These are phyloP conservation scores for Ramaria sp. DNA, from an alignment of 768 basidiomycete genomes.

Conservation along the genomic window DNA sequence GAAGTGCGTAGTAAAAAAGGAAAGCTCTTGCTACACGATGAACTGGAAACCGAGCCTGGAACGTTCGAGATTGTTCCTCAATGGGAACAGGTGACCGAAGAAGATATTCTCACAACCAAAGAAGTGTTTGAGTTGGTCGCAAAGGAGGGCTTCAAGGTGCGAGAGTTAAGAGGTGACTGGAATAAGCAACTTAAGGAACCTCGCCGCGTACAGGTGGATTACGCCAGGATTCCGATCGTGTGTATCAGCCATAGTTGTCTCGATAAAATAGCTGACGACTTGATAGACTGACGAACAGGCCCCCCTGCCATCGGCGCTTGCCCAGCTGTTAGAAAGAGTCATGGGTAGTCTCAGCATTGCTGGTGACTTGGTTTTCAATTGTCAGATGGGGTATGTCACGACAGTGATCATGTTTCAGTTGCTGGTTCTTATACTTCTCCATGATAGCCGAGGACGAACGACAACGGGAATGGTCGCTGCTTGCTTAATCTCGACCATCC, in stretches of 20 bases:
- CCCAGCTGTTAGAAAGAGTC: constrained; percentile 68
- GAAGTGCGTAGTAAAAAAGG: constrained; percentile 68
- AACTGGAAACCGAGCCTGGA: constrained; percentile 88
- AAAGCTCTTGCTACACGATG: constrained; percentile 86
- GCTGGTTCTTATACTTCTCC: neutral
- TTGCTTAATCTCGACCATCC: constrained; percentile 69
- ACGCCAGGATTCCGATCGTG: constrained; percentile 84
- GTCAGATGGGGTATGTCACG: constrained; percentile 82
- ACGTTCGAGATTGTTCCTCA: constrained; percentile 85
- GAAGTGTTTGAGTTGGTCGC: constrained; percentile 71
- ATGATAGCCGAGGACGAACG: constrained; percentile 38
- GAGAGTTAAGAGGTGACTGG: neutral
- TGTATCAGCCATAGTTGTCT: neutral
- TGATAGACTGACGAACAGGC: constrained; percentile 96
- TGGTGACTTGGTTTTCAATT: constrained; percentile 87
- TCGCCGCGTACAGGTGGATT: constrained; percentile 52
- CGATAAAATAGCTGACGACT: neutral
- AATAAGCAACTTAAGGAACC: neutral
- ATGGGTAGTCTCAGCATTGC: constrained; percentile 37
- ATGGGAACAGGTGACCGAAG: constrained; percentile 80
- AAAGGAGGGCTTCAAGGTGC: constrained; percentile 67
- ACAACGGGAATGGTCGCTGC: constrained; percentile 96
- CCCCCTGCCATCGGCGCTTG: constrained; percentile 80
- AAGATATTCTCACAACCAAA: constrained; percentile 79
- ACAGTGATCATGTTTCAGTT: neutral